Evolutionary conservation across 192 early-diverging fungal species (phyloP), one percentile per base, ranked within the genome.

Genomic region (Mortierella alpina): DNA sequence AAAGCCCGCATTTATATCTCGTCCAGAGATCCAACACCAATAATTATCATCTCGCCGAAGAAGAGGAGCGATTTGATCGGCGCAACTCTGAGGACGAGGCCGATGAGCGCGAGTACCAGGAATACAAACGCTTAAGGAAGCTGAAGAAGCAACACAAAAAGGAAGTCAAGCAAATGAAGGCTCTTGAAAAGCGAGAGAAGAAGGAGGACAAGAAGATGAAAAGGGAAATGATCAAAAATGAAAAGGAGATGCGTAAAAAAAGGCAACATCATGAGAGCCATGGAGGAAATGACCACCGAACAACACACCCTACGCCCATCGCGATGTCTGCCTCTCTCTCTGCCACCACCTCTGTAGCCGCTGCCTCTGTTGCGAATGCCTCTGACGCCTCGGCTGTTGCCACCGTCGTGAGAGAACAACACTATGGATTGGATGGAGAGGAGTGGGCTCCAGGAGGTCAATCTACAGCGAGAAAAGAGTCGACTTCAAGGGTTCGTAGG

Each of bases 71-170:
- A 12, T 52, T 65, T 22, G 62, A 59, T 17, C 40, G 50, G 0
- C 56, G 17, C 39, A 77, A 77, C 20, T 70, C 62, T 5, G 75
- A 77, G 45, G 75, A 77, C 52, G 68, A 69, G 17, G 67, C 61
- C 40, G 75, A 77, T 15, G 75, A 77, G n/a, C 62, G 48, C 41
- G 75, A 77, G 53, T 77, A 77, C 57, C 75, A 77, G 56, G 75
- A 69, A 56, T 51, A 50, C 23, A 77, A 70, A 54, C 48, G 65
- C 3, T 56, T 55, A 1, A 23, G 68, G 20, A 64, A 77, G 60
- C 56, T 68, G n/a, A 68, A 68, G 46, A 77, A 64, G 56, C 67
- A 70, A 51, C 55, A 51, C 0, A 75, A 75, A 60, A 22, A 58
- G 15, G 56, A 74, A n/a, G n/a, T 5, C 31, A 58, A 62, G 41